Percentiles rank a stretch among this genome's conserved stretches.
These are phyloP conservation scores for Fomitopsis pinicola DNA, from an alignment of 1,284 basidiomycete genomes.

Conservation along the genomic window DNA sequence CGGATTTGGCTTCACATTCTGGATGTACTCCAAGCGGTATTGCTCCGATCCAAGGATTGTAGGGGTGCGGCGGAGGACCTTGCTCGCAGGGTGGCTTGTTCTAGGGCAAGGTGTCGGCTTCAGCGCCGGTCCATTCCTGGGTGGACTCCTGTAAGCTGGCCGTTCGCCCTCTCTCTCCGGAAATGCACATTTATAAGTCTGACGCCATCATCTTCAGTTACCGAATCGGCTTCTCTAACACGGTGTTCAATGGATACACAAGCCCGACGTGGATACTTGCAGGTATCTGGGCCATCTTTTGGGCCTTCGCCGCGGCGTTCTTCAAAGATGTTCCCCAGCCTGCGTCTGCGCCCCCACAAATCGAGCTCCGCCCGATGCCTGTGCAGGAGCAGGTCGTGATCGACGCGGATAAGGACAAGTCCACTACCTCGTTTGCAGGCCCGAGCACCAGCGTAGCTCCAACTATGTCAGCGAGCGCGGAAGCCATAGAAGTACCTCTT, in stretches of 20 bases:
- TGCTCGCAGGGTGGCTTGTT: constrained; percentile 59
- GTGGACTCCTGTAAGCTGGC: constrained; percentile 43
- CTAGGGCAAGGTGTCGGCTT: constrained; percentile 62
- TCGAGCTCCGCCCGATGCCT: constrained; percentile 8
- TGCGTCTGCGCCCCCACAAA: background rate
- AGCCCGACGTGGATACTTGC: constrained; percentile 69
- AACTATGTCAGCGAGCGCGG: background rate
- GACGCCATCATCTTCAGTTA: constrained; percentile 14
- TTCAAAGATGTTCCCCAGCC: constrained; percentile 48
- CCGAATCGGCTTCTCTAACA: constrained; percentile 26
- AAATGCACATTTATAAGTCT: background rate
- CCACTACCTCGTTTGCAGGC: background rate
- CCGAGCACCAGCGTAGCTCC: background rate
- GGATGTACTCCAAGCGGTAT: constrained; percentile 54
- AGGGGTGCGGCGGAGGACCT: constrained; percentile 59
- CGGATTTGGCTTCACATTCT: constrained; percentile 45
- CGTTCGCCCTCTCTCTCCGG: background rate
- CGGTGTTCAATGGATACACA: constrained; percentile 58
- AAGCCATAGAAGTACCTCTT: background rate
- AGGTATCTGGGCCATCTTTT: constrained; percentile 48
- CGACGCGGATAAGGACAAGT: background rate
- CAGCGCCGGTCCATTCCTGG: constrained; percentile 61
- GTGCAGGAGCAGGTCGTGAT: constrained; percentile 5
- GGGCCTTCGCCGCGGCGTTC: constrained; percentile 35
- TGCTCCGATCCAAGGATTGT: constrained; percentile 65